These are phyloP conservation scores for Aspergillus egyptiacus DNA, from an alignment of 495 filamentous ascomycete species.

Conservation along the genomic window DNA sequence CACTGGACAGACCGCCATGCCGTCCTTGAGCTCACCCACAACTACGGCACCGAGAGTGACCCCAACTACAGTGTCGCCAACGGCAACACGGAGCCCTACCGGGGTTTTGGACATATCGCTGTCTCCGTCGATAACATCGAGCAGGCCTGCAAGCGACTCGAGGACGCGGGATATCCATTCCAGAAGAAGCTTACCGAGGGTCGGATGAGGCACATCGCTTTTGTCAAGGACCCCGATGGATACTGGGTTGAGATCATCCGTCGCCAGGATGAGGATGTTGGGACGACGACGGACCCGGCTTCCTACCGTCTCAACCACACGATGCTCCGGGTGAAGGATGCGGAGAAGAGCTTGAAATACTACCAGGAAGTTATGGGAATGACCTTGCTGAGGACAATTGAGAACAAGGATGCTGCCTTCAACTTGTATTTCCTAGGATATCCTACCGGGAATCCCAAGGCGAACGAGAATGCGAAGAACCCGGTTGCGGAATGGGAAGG, in stretches of 20 bases:
- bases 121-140: conserved; percentile 88
- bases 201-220: conserved; percentile 82
- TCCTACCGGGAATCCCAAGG: conserved; percentile 38
- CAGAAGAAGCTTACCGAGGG: conserved; percentile 92
- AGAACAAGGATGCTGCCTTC: conserved; percentile 66
- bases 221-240: conserved; percentile 86
- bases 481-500: conserved; percentile 67
- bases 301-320: conserved; percentile 60
- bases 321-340: conserved; percentile 93
- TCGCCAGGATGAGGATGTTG: conserved; percentile 47
- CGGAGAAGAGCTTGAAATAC: conserved; percentile 76
- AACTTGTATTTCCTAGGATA: conserved; percentile 95
- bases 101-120: conserved; percentile 86
- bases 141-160: conserved; percentile 78
- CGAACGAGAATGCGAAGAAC: conserved; percentile 48
- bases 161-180: conserved; percentile 84
- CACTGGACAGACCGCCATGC: conserved; percentile 80
- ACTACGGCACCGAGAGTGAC: conserved; percentile 90
- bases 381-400: conserved; percentile 64
- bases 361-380: conserved; percentile 90
- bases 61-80: conserved; percentile 75
- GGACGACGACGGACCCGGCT: conserved; percentile 43
- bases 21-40: conserved; percentile 91
- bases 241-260: conserved; percentile 81
- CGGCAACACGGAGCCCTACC: conserved; percentile 81